Percentiles rank a stretch among this genome's conserved stretches.
These are phyloP conservation scores for Flaveria floridana DNA, from an alignment of 140 eudicot species.

Conservation along the genomic window DNA sequence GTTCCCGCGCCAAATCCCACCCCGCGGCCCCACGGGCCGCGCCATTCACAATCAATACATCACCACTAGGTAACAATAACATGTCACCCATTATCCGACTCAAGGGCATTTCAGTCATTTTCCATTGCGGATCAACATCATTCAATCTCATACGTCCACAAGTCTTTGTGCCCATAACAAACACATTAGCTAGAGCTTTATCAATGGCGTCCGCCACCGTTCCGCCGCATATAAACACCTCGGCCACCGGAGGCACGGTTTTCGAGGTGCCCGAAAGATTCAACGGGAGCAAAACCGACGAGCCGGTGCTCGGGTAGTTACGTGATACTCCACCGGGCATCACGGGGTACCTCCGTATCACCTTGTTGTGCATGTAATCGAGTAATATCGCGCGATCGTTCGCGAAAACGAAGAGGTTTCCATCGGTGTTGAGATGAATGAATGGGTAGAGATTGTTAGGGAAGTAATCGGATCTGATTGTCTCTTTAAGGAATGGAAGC, in stretches of 20 bases:
- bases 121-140: constrained; percentile 45
- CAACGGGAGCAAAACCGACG: constrained; percentile 56
- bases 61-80: constrained; percentile 52
- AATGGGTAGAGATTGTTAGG: constrained; percentile 64
- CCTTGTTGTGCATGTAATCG: constrained; percentile 37
- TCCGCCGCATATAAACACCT: constrained; percentile 65
- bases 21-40: constrained; percentile 53
- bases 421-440: constrained; percentile 44
- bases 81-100: constrained; percentile 59
- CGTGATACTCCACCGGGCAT: constrained; percentile 53
- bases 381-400: constrained; percentile 53
- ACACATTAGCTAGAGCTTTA: constrained; percentile 30
- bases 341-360: constrained; percentile 41
- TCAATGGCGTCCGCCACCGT: constrained; percentile 37
- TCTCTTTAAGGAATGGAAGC: constrained; percentile 40
- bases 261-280: constrained; percentile 6
- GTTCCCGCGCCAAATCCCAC: constrained; percentile 49
- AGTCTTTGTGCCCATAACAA: constrained; percentile 33
- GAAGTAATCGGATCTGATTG: constrained; percentile 25
- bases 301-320: constrained; percentile 61
- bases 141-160: constrained; percentile 51
- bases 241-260: constrained; percentile 24
- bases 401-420: constrained; percentile 55
- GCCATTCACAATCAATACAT: constrained; percentile 55
- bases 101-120: constrained; percentile 57